Conservation (phyloP, 2,329 filamentous ascomycete species). For the Aureobasidium namibiae region DNA sequence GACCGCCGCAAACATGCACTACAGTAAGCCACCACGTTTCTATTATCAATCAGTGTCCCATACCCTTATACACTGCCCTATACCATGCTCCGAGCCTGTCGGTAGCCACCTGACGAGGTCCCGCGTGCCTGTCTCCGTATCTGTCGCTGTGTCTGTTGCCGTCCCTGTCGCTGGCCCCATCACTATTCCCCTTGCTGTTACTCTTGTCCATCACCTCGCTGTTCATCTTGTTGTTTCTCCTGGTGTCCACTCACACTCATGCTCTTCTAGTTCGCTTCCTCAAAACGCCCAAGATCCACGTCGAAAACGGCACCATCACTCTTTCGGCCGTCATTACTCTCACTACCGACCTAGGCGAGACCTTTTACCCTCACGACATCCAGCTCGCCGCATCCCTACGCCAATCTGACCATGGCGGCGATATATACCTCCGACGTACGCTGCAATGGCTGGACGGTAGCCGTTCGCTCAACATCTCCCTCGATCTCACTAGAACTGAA, state of each 20-base stretch:
- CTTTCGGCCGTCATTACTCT: slow-evolving; percentile 52
- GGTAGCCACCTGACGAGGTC: not conserved
- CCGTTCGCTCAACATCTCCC: slow-evolving; percentile 35
- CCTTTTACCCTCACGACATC: slow-evolving; percentile 46
- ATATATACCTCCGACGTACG: slow-evolving; percentile 35
- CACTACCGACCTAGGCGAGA: slow-evolving; percentile 61
- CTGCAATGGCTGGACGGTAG: slow-evolving; percentile 38
- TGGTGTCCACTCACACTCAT: not conserved
- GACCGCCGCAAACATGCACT: slow-evolving; percentile 16
- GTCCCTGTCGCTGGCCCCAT: too few species aligned
- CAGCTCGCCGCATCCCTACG: slow-evolving; percentile 34
- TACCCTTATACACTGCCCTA: not conserved
- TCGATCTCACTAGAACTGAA: slow-evolving; percentile 33
- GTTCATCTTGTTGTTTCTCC: too few species aligned
- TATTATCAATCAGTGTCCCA: not conserved
- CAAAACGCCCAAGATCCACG: slow-evolving; percentile 48
- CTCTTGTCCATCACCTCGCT: too few species aligned
- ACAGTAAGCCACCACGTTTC: slow-evolving; percentile 16
- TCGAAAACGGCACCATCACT: slow-evolving; percentile 31
- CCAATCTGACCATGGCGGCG: slow-evolving; percentile 23
- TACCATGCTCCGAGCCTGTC: not conserved
- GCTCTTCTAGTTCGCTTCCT: slow-evolving; percentile 50
- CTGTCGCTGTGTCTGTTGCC: not conserved
- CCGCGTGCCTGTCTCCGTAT: not conserved
- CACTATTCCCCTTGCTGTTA: too few species aligned